Conservation (phyloP, 306 rosid species). For the Castanea mollissima region DNA sequence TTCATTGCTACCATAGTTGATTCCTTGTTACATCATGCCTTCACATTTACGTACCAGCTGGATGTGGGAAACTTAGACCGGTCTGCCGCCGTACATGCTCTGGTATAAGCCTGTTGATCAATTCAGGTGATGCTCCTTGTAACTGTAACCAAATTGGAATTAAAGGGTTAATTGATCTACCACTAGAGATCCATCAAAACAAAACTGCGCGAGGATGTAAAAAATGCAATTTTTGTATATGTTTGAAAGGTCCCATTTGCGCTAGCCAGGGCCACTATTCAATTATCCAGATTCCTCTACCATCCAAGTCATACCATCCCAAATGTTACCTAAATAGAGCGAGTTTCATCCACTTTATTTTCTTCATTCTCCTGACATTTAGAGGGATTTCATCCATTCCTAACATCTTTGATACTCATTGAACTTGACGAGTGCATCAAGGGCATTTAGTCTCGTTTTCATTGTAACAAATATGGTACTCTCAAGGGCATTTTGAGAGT, state of each 20-base stretch:
- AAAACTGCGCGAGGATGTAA: background rate
- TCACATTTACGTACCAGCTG: constrained; percentile 53
- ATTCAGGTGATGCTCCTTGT: constrained; percentile 68
- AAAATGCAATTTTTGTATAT: background rate
- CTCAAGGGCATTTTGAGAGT: background rate
- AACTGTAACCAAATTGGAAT: constrained; percentile 46
- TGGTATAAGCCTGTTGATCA: constrained; percentile 78
- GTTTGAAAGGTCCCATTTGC: too few relatives aligned
- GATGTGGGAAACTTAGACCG: constrained; percentile 48
- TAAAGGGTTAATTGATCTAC: background rate
- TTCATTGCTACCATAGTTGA: constrained; percentile 35
- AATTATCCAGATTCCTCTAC: too few relatives aligned
- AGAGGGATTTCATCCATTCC: background rate
- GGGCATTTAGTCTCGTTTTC: background rate
- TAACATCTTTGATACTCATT: background rate
- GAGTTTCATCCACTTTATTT: too few relatives aligned
- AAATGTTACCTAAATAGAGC: too few relatives aligned
- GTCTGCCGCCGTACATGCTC: constrained; percentile 75
- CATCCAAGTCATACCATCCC: too few relatives aligned
- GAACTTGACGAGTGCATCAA: background rate
- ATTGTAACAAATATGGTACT: background rate
- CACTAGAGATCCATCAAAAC: background rate
- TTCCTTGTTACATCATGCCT: constrained; percentile 39
- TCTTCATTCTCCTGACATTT: too few relatives aligned
- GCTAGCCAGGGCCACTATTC: too few relatives aligned